Conservation (phyloP, 345 rosid genomes). For the Melaleuca quinquenervia region DNA sequence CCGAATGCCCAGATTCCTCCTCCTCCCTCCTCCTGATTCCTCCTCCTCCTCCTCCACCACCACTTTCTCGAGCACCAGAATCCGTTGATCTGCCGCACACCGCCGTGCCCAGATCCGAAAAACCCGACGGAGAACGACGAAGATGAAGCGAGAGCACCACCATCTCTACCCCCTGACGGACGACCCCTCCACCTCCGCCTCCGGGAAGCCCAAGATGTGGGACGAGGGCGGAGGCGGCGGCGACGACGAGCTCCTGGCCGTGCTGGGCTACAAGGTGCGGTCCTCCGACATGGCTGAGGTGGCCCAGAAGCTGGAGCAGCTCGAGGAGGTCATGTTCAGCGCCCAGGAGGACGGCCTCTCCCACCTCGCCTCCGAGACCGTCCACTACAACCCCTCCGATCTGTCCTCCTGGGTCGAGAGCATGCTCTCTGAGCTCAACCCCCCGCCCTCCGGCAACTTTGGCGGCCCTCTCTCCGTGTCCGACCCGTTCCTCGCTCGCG, state of each 20-base stretch:
- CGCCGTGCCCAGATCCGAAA: neutral
- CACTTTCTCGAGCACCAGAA: constrained; percentile 5
- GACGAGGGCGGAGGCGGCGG: constrained; percentile 21
- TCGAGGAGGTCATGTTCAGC: constrained; percentile 55
- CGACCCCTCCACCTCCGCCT: neutral
- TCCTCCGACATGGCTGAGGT: constrained; percentile 87
- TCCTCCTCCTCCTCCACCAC: constrained; percentile 8
- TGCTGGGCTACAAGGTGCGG: constrained; percentile 62
- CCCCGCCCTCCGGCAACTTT: constrained; percentile 26
- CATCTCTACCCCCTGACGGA: constrained; percentile 18
- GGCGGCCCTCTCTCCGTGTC: constrained; percentile 26
- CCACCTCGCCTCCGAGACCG: constrained; percentile 48
- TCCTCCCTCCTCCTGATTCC: neutral
- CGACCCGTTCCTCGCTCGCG: neutral
- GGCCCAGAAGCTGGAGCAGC: constrained; percentile 70
- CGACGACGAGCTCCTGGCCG: constrained; percentile 65
- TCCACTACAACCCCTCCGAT: constrained; percentile 77
- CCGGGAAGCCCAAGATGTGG: constrained; percentile 43
- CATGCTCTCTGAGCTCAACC: constrained; percentile 59
- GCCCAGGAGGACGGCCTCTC: constrained; percentile 54
- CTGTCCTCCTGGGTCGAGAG: constrained; percentile 52
- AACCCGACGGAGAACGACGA: neutral
- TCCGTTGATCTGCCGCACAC: neutral
- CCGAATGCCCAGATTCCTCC: constrained; percentile 34
- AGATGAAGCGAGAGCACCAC: constrained; percentile 44